These are phyloP conservation scores for Ceratocystis colombiana DNA, from an alignment of 2,329 filamentous ascomycete genomes.

Conservation along the genomic window DNA sequence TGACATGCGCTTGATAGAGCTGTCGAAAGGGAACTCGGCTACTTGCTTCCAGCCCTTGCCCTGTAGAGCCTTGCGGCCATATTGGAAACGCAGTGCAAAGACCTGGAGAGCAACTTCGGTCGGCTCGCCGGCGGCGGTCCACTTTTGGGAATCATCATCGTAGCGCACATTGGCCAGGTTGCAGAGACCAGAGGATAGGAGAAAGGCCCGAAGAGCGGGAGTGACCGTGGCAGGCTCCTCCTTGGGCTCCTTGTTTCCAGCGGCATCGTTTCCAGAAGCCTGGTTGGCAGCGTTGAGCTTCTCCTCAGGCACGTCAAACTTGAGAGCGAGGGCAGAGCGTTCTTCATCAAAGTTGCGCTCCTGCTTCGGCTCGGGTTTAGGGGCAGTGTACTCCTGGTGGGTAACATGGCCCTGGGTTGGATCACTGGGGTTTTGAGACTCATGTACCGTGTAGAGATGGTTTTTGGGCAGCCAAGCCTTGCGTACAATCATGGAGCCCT, in stretches of 20 bases:
- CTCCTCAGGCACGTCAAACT: constrained; percentile 52
- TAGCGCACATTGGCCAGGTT: constrained; percentile 53
- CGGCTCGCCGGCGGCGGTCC: constrained; percentile 59
- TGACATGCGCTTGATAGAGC: constrained; percentile 68
- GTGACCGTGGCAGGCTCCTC: constrained; percentile 39
- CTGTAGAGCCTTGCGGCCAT: constrained; percentile 46
- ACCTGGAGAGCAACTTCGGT: constrained; percentile 71
- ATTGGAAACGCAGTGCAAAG: constrained; percentile 58
- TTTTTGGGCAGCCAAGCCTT: constrained; percentile 54
- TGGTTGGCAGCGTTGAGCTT: constrained; percentile 35
- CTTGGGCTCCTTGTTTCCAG: constrained; percentile 31
- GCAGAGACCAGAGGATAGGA: constrained; percentile 51
- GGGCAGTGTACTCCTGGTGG: constrained; percentile 31
- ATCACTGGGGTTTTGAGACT: constrained; percentile 51
- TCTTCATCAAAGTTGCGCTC: constrained; percentile 48
- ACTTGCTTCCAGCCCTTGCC: constrained; percentile 50
- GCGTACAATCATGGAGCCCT: constrained; percentile 59
- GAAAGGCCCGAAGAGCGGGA: constrained; percentile 42
- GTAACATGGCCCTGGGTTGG: constrained; percentile 50
- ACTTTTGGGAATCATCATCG: constrained; percentile 45
- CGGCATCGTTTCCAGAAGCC: neutral
- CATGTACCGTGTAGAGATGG: constrained; percentile 49
- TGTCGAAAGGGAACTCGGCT: constrained; percentile 70
- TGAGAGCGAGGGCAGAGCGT: constrained; percentile 50
- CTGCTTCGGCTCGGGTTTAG: constrained; percentile 33